Evolutionary conservation across 2,329 filamentous ascomycete species (phyloP), one percentile per base, ranked within the genome.

Genomic region (Periconia macrospinosa): DNA sequence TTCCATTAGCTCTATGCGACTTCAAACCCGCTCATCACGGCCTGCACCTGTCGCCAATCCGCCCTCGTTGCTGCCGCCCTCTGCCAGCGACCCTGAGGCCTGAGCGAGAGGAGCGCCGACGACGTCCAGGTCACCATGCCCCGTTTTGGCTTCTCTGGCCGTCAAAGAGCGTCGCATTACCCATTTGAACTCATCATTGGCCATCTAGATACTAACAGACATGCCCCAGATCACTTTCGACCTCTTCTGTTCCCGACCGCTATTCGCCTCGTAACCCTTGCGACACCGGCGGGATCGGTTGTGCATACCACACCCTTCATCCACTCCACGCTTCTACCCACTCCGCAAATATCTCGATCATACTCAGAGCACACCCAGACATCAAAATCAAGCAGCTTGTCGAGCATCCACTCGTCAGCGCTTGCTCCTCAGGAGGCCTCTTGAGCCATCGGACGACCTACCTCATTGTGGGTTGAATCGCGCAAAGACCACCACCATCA

Each of bases 201-300:
- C 37, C 49, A 18, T 41, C 52, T 45, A n/a, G 37, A 42, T 60
- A 62, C 70, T 73, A 59, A 72, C 52, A 55, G 42, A 8, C 5
- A 37, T 14, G 5, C 11, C 11, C 33, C 33, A 37, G 33, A 6
- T n/a, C 33, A 13, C 33, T 37, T 37, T 37, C 33, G 33, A 14
- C 33, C 33, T 37, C 45, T 47, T 63, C 63, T 65, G 65, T 59
- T 56, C 54, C 60, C 67, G 62, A 64, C 65, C 65, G 64, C 65
- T 61, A 58, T 63, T 61, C 64, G 60, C 62, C 57, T 59, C 66
- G 53, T 13, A 62, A 56, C 66, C 68, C 62, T 74, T 73, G 70
- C 71, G 70, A 75, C 71, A 71, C 70, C 69, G 70, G 69, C 70
- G 63, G 67, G 63, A 65, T 70, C 68, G 66, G 69, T 70, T 37